Evolutionary conservation across 2,329 filamentous ascomycete genomes (phyloP), one percentile per base, ranked within the genome.

Genomic region (Fusarium cicatricum): DNA sequence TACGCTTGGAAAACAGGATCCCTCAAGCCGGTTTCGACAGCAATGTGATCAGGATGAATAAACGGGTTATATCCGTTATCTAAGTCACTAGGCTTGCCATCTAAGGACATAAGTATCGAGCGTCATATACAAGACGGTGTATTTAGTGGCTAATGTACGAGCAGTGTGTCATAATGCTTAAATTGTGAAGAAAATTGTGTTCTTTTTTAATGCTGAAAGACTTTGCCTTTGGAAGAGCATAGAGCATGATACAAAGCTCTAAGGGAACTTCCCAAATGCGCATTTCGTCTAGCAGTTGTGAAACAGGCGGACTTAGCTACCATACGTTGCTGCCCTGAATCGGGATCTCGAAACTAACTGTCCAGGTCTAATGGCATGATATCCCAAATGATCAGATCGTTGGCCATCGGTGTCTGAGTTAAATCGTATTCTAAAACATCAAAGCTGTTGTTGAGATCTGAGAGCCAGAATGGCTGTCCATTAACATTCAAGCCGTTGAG

Each of bases 51-150:
- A 0, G 58, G 58, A 6, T 62, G 59, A 1, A 62, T 59, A 8
- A 62, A 62, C 0, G 58, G 58, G 11, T 62, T 62, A 15, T 62
- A 62, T 1, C 54, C 59, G 5, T 62, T 62, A 11, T 62, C 58
- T 1, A 62, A 8, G 15, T 49, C 45, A 19, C 17, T 40, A 1
- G 45, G 45, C 21, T 32, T 26, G 23, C 37, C 45, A 41, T 14
- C 45, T 17, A 5, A 49, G 45, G 10, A 49, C 37, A 19, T 41
- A 41, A 1, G 45, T 49, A 2, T 49, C 45, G 5, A 41, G 29
- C 11, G 45, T 49, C 9, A 49, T 36, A 2, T 40, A 41, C 11
- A 49, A 7, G 1, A 28, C 45, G 1, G 37, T 49, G 5, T 49
- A 62, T 5, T 59, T 52, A 0, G 59, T 62, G 5, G n/a, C n/a